Percentiles rank a stretch among this genome's conserved stretches.
Evolutionary conservation across 148 eudicot species (phyloP).

Genomic region (Cornus florida): DNA sequence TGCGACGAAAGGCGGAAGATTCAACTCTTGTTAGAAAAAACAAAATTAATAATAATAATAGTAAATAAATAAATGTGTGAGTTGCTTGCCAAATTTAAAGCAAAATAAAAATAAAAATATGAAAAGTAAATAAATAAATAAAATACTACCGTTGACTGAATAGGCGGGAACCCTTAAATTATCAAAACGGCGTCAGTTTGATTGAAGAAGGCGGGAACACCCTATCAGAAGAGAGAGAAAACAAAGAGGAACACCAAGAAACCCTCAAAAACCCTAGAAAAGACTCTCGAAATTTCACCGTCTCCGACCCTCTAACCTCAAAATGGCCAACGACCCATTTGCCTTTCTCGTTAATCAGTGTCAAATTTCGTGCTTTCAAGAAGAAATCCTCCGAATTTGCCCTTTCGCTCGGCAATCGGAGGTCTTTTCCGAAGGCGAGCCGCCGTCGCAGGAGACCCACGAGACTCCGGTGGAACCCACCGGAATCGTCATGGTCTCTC

Average conservation of each 20-base stretch:
- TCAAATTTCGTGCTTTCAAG: constrained; percentile 31
- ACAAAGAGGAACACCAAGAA: no score
- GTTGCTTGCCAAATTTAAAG: no score
- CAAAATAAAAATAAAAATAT: no score
- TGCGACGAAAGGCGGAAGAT: no score
- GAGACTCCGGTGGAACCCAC: constrained; percentile 14
- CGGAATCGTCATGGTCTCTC: constrained; percentile 27
- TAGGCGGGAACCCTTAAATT: neutral
- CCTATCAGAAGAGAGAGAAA: neutral
- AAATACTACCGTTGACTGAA: no score
- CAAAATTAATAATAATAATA: no score
- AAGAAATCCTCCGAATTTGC: constrained; percentile 21
- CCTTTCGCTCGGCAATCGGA: constrained; percentile 26
- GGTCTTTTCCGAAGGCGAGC: constrained; percentile 7
- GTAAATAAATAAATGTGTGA: no score
- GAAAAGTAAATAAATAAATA: no score
- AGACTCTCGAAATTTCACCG: neutral
- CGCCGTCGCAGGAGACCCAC: constrained; percentile 1
- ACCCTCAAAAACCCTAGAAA: neutral
- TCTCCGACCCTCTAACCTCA: constrained; percentile 1
- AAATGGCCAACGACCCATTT: constrained; percentile 28
- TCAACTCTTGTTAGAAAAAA: no score
- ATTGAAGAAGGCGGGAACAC: constrained; percentile 1
- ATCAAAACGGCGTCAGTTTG: neutral
- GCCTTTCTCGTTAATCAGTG: constrained; percentile 18